phyloP scores from a whole-genome alignment of 352 stramenopile genomes.

The Phytophthora tubulina region DNA sequence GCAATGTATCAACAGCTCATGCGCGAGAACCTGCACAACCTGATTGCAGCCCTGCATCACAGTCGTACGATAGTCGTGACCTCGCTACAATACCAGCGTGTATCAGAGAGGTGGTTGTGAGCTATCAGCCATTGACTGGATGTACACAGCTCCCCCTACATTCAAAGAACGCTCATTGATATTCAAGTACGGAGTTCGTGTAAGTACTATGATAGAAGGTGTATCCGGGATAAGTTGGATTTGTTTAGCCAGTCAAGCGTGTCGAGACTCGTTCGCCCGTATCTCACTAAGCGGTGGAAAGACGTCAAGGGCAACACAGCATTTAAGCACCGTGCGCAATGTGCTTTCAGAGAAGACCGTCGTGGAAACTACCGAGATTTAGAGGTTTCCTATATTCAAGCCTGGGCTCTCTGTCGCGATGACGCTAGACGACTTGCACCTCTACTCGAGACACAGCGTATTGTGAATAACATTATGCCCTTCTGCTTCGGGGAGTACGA shows the following conservation, averaged over 20 bases:
- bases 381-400: not conserved
- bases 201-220: not conserved
- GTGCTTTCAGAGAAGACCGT: not conserved
- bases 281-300: not conserved
- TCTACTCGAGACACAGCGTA: not conserved
- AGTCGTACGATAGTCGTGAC: not conserved
- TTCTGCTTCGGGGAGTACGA: not conserved
- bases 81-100: not conserved
- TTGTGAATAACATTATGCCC: not conserved
- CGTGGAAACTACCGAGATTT: not conserved
- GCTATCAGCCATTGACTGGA: not conserved
- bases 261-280: not conserved
- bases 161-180: not conserved
- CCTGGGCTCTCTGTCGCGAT: not conserved
- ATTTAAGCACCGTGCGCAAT: not conserved
- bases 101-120: not conserved
- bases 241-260: constrained; percentile 5
- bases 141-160: not conserved
- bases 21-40: not conserved
- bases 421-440: not conserved
- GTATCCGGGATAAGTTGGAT: not conserved
- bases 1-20: not conserved
- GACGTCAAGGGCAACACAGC: not conserved
- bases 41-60: not conserved
- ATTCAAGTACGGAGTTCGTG: constrained; percentile 8